A percentile compares a stretch with the other conserved stretches of the same genome.
These are phyloP conservation scores for Secale cereale DNA, from an alignment of 176 grass and related monocot species.

Conservation along the genomic window DNA sequence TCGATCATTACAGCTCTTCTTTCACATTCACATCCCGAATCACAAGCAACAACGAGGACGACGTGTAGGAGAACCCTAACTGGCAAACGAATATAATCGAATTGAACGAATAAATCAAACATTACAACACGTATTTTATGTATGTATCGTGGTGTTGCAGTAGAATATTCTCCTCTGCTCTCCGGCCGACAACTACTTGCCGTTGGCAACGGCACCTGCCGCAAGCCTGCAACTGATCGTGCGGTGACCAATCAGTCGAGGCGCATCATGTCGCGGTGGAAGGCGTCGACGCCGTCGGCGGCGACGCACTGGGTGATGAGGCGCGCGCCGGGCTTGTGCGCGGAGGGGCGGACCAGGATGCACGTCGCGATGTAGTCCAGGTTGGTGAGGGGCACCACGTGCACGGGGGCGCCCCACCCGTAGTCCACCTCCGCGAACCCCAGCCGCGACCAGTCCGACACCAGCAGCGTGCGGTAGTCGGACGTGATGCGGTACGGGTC, in stretches of 20 bases:
- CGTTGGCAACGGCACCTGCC: neutral
- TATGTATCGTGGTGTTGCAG: neutral
- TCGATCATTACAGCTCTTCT: neutral
- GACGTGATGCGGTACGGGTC: conserved; percentile 88
- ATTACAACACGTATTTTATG: conserved; percentile 7
- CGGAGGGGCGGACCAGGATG: conserved; percentile 70
- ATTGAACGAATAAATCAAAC: conserved; percentile 23
- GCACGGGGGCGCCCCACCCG: conserved; percentile 79
- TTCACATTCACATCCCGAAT: neutral
- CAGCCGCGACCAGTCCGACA: conserved; percentile 90
- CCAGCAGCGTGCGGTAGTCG: conserved; percentile 70
- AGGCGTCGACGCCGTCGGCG: conserved; percentile 41
- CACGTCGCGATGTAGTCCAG: conserved; percentile 92
- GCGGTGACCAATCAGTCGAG: conserved; percentile 42
- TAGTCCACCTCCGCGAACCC: conserved; percentile 92
- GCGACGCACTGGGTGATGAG: conserved; percentile 93
- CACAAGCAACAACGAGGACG: neutral
- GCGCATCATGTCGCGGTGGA: conserved; percentile 67
- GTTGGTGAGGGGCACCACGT: conserved; percentile 88
- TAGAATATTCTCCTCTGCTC: neutral
- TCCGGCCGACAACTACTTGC: neutral
- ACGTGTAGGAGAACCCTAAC: neutral
- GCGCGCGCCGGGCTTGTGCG: conserved; percentile 71
- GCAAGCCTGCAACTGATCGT: too few species aligned
- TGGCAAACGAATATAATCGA: neutral